These are phyloP conservation scores for Populus hybrid DNA, from an alignment of 441 rosid genomes.

Conservation along the genomic window DNA sequence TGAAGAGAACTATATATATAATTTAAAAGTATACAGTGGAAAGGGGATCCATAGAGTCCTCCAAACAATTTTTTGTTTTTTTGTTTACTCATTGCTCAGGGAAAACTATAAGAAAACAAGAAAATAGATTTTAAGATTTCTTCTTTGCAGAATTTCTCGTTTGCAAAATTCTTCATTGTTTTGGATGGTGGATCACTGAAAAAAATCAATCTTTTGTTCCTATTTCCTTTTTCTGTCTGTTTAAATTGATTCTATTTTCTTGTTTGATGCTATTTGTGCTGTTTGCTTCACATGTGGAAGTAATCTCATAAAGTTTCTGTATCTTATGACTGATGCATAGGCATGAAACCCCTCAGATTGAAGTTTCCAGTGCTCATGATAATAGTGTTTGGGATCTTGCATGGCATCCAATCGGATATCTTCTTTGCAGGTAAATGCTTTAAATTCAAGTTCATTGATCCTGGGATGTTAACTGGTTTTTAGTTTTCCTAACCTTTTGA, in stretches of 20 bases:
- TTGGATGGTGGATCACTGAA: not conserved
- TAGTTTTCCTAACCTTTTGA: not conserved
- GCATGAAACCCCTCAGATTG: constrained; percentile 93
- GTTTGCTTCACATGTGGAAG: constrained; percentile 10
- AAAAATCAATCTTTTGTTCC: not conserved
- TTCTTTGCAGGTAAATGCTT: constrained; percentile 77
- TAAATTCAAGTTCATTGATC: not conserved
- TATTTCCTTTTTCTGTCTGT: not conserved
- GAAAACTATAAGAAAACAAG: not conserved
- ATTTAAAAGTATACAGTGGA: not conserved
- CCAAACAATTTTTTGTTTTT: not conserved
- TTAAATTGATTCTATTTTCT: not conserved
- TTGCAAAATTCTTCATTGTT: not conserved
- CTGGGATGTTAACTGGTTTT: not conserved
- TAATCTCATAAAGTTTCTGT: constrained; percentile 15
- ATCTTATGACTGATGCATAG: constrained; percentile 36
- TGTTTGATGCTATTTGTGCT: not conserved
- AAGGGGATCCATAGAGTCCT: not conserved
- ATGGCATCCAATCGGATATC: constrained; percentile 99
- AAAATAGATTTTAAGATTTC: not conserved
- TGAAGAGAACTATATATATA: not conserved
- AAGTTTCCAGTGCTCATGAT: constrained; percentile 82
- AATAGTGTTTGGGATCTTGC: constrained; percentile 96
- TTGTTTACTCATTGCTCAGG: not conserved
- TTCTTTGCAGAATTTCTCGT: not conserved